Base-by-base conservation (phyloP, 2,329 filamentous ascomycete genomes). In the Hymenotorrendiella dingleyae region DNA sequence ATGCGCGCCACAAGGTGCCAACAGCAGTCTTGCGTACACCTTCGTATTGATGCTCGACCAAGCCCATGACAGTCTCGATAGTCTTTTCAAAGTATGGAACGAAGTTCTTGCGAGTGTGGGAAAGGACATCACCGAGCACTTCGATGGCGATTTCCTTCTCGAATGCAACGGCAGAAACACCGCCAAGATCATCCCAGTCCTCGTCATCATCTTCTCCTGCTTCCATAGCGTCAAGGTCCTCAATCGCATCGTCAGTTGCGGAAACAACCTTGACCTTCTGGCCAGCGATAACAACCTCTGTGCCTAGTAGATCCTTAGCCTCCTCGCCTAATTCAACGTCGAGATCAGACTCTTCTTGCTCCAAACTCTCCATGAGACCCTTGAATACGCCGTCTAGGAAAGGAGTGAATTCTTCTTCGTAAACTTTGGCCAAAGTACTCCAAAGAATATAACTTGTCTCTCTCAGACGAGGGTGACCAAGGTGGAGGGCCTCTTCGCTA, bases 121-220 rank as follows among this genome's bases (percentile, higher is more conserved):
- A 84, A 58, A 97, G 83, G 49, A 98, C 80, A 61, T 98, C 93
- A 52, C 90, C 93, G 26, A 96, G 77, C 5, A 96, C 90, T 65
- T 98, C 93, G 33, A 95, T 80, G 27, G 93, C 91, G 56, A 97
- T 94, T 67, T 98, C 93, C 69, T 97, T 96, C 74, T 97, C 93
- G 57, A 95, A 78, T 19, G 91, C 88, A 42, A 96, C 79, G 40
- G 89, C 88, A 20, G 88, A 94, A 49, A 94, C 86, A 38, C 87
- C 87, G 45, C 80, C 82, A 36, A 94, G 73, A 56, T 89, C 86
- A 56, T 89, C 84, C 77, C 86, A 89, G 48, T 89, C 86, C 45
- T 88, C 86, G 32, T 91, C 85, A 27, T 88, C 83, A 34, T 89
- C 78, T 11, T 83, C 74, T 49, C 84, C 83, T 48, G 82, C 77